Evolutionary conservation across 176 grass and related monocot species (phyloP), one percentile per base, ranked within the genome.

Genomic region (Oryza glaberrima): DNA sequence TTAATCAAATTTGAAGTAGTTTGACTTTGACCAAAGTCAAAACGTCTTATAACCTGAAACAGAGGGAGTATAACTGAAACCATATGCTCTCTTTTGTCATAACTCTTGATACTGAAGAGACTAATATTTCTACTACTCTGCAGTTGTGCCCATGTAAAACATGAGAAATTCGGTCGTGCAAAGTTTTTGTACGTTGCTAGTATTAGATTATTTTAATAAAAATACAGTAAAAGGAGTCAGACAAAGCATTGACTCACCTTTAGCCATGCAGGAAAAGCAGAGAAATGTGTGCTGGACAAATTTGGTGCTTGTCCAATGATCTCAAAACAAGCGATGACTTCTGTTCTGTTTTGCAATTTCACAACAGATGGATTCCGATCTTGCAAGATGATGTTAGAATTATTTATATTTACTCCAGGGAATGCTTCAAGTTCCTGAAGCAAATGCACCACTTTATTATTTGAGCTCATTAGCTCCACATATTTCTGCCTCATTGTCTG

Each of bases 181-280:
- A 32, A 67, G 51, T 56, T 68, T 45, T 3, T 36, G 75, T 43
- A 32, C 32, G 68, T 25, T 30, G 44, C 25, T n/a, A 28, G 1
- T 28, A 43, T 35, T 75, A 76, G 16, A 81, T 2, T 20, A 72
- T 77, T 25, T 77, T 75, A 70, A 79, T 52, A 73, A 36, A 17
- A 60, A 69, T 23, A 44, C 40, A 22, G 15, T 15, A 58, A 26
- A 79, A 83, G 67, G 71, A 60, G 12, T 48, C 15, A 19, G 19
- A 70, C 7, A 51, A 76, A 30, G 17, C 72, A 78, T 69, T 58
- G 67, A 73, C 85, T 63, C 67, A 95, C 96, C 96, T 95, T 93
- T 41, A 98, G 81, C 96, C 96, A 98, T 47, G 78, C 78, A 72
- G 96, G 93, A 77, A 95, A 92, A 66, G 81, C 76, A 60, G 79